Evolutionary conservation across 1,139 yeast species (phyloP), one percentile per base, ranked within the genome.

Genomic region (Candida sojae): DNA sequence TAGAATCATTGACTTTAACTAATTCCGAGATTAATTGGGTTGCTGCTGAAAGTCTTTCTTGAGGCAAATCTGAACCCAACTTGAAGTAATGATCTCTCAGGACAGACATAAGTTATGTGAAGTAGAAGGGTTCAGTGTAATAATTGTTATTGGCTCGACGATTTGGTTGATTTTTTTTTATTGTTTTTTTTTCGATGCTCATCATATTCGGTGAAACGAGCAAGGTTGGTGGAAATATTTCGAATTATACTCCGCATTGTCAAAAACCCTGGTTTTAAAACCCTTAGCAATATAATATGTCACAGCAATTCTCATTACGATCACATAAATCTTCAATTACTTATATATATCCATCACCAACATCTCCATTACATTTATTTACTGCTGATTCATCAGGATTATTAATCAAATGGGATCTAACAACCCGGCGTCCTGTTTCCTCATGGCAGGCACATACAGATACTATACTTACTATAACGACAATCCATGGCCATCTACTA

Each of bases 71-170:
- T 10, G 96, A 86, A 0, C 92, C 91, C 43, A 92, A 74, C 45
- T 79, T 75, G 66, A 86, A 89, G 74, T 87, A 92, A 59, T 84
- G 84, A 59, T 91, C 97, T 62, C 79, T 81, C 59, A 84, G 81
- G 6, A 86, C 87, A 31, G 43, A 12, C 34, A 50, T 50, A 13
- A 3, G 8, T 6, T 12, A 33, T 5, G 5, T 13, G 13, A 2
- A n/a, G 21, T 7, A 5, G 21, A 3, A 17, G 21, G 21, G 21
- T 17, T 2, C 21, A 17, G 21, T 17, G 3, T 17, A 17, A 17
- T 17, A 17, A 17, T 17, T 2, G 21, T 17, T 17, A 26, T 26
- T 8, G 29, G 9, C 9, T 26, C 29, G 9, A 26, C 29, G 5
- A 26, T 34, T 8, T n/a, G n/a, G 13, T 12, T n/a, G 35, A 11